Percentiles rank a stretch among this genome's conserved stretches.
phyloP scores from a whole-genome alignment of 164 flowering plant genomes.

The Aristolochia fimbriata region DNA sequence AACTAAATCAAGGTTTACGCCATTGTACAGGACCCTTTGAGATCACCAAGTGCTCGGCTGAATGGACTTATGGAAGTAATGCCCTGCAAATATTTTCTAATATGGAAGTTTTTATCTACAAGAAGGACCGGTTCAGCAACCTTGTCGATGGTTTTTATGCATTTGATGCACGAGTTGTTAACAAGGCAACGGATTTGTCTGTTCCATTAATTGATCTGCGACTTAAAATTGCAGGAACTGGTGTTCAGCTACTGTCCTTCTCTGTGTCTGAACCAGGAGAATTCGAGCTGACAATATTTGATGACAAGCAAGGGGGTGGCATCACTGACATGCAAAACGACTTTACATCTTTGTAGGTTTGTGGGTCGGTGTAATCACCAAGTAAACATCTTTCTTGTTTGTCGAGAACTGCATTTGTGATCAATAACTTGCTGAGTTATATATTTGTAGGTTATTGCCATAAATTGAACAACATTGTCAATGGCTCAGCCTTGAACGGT shows the following conservation, averaged over 20 bases:
- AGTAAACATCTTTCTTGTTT: too few relatives aligned
- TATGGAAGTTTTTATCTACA: constrained; percentile 71
- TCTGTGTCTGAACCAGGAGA: constrained; percentile 58
- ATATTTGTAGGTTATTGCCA: constrained; percentile 56
- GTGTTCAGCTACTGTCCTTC: constrained; percentile 68
- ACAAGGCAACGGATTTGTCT: constrained; percentile 57
- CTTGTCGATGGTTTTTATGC: constrained; percentile 53
- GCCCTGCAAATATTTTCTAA: constrained; percentile 58
- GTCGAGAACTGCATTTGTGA: not conserved
- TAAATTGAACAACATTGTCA: constrained; percentile 56
- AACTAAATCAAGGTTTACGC: not conserved
- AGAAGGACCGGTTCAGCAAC: constrained; percentile 67
- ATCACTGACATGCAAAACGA: constrained; percentile 65
- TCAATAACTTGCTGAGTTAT: constrained; percentile 1
- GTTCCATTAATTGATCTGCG: constrained; percentile 62
- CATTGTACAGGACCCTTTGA: constrained; percentile 55
- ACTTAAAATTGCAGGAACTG: constrained; percentile 51
- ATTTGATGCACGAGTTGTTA: constrained; percentile 72
- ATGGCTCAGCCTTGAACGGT: constrained; percentile 75
- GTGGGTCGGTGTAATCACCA: not conserved
- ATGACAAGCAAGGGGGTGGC: constrained; percentile 32
- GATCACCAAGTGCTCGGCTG: constrained; percentile 46
- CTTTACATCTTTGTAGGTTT: constrained; percentile 71
- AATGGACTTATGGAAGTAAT: constrained; percentile 44
- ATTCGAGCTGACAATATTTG: constrained; percentile 55